Evolutionary conservation across 2,329 filamentous ascomycete genomes (phyloP), one percentile per base, ranked within the genome.

Genomic region (Ascochyta lentis): DNA sequence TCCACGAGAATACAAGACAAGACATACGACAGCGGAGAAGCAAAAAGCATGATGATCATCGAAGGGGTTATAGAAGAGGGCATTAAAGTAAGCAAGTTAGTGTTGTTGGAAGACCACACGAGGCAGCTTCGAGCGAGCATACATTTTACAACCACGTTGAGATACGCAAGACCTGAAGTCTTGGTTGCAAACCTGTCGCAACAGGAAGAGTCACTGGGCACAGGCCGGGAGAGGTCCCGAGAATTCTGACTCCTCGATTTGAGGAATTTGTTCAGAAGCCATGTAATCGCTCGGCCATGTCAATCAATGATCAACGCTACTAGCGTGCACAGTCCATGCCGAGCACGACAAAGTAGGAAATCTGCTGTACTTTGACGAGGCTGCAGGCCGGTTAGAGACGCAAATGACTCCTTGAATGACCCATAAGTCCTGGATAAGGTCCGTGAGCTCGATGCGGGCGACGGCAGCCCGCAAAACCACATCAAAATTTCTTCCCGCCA

Each of bases 1-100:
- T 73, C 95, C 95, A 8, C 85, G 92, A 65, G 89, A 91, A 57
- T 99, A 91, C 77, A 99, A 99, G 81, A 88, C 70, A 45, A 77
- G 85, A 55, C 83, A 84, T 70, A 71, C 75, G 6, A 69, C 76
- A 64, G 71, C 70, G 50, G 79, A 79, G 37, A 71, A 75, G 52
- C 68, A 66, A 44, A 77, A 73, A 48, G 51, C 58, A 45, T 56
- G 48, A 60, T 56, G 48, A 60, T 65, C 45, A 60, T 44, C 29
- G 40, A 48, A 23, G 12, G n/a, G 15, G 22, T 10, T 23, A 29
- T 40, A 34, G 26, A 15, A 34, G 24, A 26, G 6, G 6, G 22
- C 26, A 9, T 33, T 12, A 26, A 26, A 26, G 16, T n/a, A 19
- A 12, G n/a, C 24, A 15, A 55, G 7, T 22, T 37, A n/a, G 22